Percentiles rank a stretch among this genome's conserved stretches.
These are phyloP conservation scores for Globisporangium sylvaticum DNA, from an alignment of 352 stramenopile species.

Conservation along the genomic window DNA sequence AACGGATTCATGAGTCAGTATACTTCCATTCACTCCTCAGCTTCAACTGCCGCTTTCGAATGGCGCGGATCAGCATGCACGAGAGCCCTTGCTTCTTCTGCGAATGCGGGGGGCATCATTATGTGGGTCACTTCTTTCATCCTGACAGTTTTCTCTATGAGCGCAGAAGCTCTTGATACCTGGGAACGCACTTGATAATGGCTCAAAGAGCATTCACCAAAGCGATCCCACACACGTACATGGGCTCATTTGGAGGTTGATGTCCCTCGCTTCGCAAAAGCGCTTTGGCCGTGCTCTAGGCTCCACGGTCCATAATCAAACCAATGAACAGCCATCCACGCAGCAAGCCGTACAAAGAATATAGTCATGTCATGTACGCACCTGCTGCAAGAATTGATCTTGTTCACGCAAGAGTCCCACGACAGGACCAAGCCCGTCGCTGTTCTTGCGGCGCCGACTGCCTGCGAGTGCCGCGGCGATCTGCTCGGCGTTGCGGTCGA, in stretches of 20 bases:
- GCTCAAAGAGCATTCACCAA: neutral
- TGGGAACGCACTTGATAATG: neutral
- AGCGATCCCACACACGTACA: neutral
- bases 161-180: neutral
- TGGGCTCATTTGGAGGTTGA: neutral
- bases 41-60: neutral
- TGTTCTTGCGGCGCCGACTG: conserved; percentile 23
- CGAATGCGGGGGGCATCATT: neutral
- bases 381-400: conserved; percentile 39
- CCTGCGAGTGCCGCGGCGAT: conserved; percentile 51
- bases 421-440: conserved; percentile 23
- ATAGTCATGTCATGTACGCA: conserved; percentile 1
- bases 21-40: neutral
- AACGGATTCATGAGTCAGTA: neutral
- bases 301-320: neutral
- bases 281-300: neutral
- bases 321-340: neutral
- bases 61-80: neutral
- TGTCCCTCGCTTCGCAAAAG: neutral
- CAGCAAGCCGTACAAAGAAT: neutral
- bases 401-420: conserved; percentile 61
- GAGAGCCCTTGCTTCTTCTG: neutral
- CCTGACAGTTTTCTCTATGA: neutral
- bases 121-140: neutral
- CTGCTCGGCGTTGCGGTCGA: conserved; percentile 70